Evolutionary conservation across 2,329 filamentous ascomycete genomes (phyloP).

Genomic region (Aspergillus sp.): DNA sequence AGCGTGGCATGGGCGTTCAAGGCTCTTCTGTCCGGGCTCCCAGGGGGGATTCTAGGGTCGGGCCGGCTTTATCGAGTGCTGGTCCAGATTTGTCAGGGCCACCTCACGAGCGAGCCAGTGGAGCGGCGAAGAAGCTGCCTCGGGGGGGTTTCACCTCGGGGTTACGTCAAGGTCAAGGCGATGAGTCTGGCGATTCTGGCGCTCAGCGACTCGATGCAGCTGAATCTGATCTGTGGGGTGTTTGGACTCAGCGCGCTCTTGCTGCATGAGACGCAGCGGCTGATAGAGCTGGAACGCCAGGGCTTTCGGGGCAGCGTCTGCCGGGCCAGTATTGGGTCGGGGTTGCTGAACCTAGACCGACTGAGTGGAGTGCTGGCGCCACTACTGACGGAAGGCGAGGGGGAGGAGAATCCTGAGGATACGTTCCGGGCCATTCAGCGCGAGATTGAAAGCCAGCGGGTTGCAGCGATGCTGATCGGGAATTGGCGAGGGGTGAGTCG

Average conservation of each 20-base stretch:
- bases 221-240: slow-evolving; percentile 44
- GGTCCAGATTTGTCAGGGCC: slow-evolving; percentile 31
- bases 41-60: slow-evolving; percentile 44
- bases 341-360: slow-evolving; percentile 28
- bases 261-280: slow-evolving; percentile 30
- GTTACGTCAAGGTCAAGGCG: slow-evolving; percentile 32
- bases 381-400: slow-evolving; percentile 29
- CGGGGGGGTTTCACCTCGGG: slow-evolving; percentile 20
- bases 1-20: slow-evolving; percentile 40
- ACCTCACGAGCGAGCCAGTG: slow-evolving; percentile 18
- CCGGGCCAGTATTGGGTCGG: slow-evolving; percentile 25
- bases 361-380: slow-evolving; percentile 37
- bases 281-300: slow-evolving; percentile 21
- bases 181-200: slow-evolving; percentile 42
- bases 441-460: slow-evolving; percentile 31
- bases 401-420: slow-evolving; percentile 13
- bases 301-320: slow-evolving; percentile 18
- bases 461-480: slow-evolving; percentile 37
- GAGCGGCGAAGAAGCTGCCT: slow-evolving; percentile 25
- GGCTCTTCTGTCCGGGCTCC: slow-evolving; percentile 39
- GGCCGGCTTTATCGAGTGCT: slow-evolving; percentile 35
- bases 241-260: slow-evolving; percentile 41
- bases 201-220: slow-evolving; percentile 40
- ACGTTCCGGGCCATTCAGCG: slow-evolving; percentile 22
- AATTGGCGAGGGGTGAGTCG: slow-evolving; percentile 40